Base-by-base conservation (phyloP, 768 basidiomycete species). In the Amylocystis lapponica region DNA sequence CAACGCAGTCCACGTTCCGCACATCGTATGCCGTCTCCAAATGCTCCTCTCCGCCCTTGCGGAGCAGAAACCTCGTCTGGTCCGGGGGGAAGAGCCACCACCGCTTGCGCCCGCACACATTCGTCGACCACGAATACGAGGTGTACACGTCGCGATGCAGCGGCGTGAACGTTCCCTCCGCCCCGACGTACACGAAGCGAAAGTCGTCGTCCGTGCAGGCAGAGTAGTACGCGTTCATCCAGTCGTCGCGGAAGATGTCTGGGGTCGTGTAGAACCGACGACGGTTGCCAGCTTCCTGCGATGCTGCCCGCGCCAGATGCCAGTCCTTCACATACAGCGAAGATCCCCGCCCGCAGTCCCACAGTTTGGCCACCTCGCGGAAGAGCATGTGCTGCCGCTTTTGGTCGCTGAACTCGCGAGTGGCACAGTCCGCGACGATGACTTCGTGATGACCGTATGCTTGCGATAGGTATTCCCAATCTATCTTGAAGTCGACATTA, bases 81-180 rank as follows among this genome's bases (percentile, higher is more conserved):
- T 48, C 51, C 3, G 59, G 59, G 3, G 55, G 49, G 27, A 55
- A 61, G 37, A 61, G 53, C 55, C 57, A 58, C 59, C 59, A 61
- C 12, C 57, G 48, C 43, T 61, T 61, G 22, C 57, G 46, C 2
- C 57, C 59, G 38, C 36, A 43, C 22, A 61, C 41, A 39, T 61
- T 61, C 27, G 57, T 61, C 14, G 59, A 58, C 59, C 59, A 61
- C 21, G 57, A 59, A 45, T 58, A 61, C 26, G 57, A 58, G 17
- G 55, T 49, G 44, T 61, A 61, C 13, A 61, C 59, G 34, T 61
- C 59, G 12, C 57, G 53, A 27, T 61, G 59, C 4, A 58, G 47
- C 19, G 59, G 57, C 13, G 59, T 61, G 45, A 55, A 57, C 17
- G 59, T 61, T 13, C 54, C 55, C 1, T 46, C 45, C 2, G 57